Conservation (phyloP, 208 protist species). For the Crithidia expoeki region DNA sequence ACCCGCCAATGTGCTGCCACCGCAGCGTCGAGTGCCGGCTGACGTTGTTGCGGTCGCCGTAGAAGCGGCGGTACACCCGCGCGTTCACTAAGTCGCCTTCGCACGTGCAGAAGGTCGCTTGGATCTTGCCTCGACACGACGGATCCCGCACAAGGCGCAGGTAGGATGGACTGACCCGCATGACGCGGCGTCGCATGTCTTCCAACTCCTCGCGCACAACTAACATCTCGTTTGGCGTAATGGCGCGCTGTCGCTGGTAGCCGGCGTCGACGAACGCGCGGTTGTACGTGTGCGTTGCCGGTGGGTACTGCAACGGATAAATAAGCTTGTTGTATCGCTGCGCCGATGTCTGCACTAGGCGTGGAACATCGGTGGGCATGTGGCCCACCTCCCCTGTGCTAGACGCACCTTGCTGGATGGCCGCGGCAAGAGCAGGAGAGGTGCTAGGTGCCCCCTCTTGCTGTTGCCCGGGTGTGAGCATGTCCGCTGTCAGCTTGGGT, state of each 20-base stretch:
- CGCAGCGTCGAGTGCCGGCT: constrained; percentile 74
- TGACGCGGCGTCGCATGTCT: constrained; percentile 63
- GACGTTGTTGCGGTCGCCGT: constrained; percentile 72
- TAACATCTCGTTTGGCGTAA: constrained; percentile 84
- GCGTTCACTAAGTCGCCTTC: constrained; percentile 74
- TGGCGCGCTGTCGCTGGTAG: constrained; percentile 82
- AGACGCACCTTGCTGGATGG: constrained; percentile 31
- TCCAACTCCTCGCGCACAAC: constrained; percentile 77
- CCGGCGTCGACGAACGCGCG: constrained; percentile 83
- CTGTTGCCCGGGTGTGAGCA: neutral
- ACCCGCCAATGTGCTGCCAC: constrained; percentile 91
- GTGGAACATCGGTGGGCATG: constrained; percentile 67
- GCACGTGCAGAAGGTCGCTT: constrained; percentile 81
- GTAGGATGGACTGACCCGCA: constrained; percentile 54
- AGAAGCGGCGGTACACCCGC: constrained; percentile 87
- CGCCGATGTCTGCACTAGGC: constrained; percentile 54
- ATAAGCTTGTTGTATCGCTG: constrained; percentile 76
- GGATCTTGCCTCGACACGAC: constrained; percentile 76
- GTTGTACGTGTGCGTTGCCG: constrained; percentile 84
- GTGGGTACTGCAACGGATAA: constrained; percentile 73
- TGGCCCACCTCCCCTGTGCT: constrained; percentile 70
- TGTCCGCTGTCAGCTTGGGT: constrained; percentile 35
- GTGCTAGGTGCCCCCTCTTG: neutral
- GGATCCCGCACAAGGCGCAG: constrained; percentile 83
- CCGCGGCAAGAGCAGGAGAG: constrained; percentile 2